Evolutionary conservation across 768 basidiomycete species (phyloP), one percentile per base, ranked within the genome.

Genomic region (Pleurotus sapidus): DNA sequence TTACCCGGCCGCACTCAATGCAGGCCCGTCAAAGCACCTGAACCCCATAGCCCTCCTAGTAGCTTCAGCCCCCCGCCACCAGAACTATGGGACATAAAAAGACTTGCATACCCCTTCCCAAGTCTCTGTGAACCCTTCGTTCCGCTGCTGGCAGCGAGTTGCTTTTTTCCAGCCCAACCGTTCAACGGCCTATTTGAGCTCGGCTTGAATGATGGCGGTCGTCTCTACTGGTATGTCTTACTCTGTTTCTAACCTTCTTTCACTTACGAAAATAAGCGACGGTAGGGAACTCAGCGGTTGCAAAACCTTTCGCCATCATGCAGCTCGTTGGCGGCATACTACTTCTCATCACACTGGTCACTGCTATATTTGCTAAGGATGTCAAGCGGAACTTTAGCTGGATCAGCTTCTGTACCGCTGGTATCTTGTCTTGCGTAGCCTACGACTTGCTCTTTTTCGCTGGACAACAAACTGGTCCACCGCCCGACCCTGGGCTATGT

Each of bases 361-460:
- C 49, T 27, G 49, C 49, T 7, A n/a, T 37, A 34, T 27, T 50
- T 50, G 17, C 49, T 25, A 50, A 50, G 18, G 49, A 34, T 34
- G 37, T 50, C 49, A 50, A 50, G 49, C 12, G 49, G 27, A 50
- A 34, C 27, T 34, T 50, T 23, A 50, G 27, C 12, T 50, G 49
- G 49, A 50, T 37, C 27, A 50, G 49, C 37, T 50, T 50, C 49
- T 30, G 23, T n/a, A 11, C n/a, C 24, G 30, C 49, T 30, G 27
- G 49, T 17, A 50, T 50, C 8, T 14, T 50, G 12, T 30, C 23
- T 7, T 50, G 49, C n/a, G 37, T 50, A 7, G 27, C 23, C 17
- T 50, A 50, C 30, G n/a, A n/a, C n/a, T 37, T 50, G 37, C 49
- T 50, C n/a, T 50, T 50, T 23, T 38, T 50, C 37, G 49, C 25